Conservation (phyloP, 2,329 filamentous ascomycete genomes). For the Diaporthe velutina region DNA sequence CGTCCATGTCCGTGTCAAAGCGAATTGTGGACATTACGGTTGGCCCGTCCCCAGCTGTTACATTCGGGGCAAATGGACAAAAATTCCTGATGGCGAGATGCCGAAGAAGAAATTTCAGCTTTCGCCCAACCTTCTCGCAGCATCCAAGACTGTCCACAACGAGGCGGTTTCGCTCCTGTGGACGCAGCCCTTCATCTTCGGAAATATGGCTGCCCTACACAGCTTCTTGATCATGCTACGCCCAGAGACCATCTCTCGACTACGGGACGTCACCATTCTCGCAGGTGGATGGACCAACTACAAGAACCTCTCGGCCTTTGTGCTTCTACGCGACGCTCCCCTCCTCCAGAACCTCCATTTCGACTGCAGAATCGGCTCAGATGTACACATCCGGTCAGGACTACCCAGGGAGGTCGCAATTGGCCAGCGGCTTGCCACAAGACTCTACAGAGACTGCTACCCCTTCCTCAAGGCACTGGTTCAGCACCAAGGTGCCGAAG, state of each 20-base stretch:
- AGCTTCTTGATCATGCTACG: not conserved
- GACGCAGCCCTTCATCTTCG: conserved; percentile 24
- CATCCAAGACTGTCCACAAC: not conserved
- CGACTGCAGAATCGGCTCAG: not conserved
- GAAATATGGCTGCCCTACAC: not conserved
- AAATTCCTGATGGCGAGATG: not conserved
- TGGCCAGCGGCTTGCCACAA: not conserved
- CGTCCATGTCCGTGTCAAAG: not conserved
- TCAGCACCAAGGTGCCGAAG: not conserved
- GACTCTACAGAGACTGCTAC: conserved; percentile 3
- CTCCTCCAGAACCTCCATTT: conserved; percentile 7
- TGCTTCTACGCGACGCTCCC: not conserved
- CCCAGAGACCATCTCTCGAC: not conserved
- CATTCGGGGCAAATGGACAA: not conserved
- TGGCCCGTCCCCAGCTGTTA: not conserved
- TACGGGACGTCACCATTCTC: conserved; percentile 8
- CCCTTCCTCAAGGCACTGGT: not conserved
- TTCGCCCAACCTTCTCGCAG: conserved; percentile 16
- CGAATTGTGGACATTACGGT: no score
- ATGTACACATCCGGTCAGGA: not conserved
- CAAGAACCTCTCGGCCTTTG: not conserved
- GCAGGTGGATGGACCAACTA: not conserved
- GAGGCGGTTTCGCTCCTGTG: not conserved
- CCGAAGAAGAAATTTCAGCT: not conserved
- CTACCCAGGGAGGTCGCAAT: no score